Base-by-base conservation (phyloP, 352 stramenopile genomes). In the Pythium brassicae region DNA sequence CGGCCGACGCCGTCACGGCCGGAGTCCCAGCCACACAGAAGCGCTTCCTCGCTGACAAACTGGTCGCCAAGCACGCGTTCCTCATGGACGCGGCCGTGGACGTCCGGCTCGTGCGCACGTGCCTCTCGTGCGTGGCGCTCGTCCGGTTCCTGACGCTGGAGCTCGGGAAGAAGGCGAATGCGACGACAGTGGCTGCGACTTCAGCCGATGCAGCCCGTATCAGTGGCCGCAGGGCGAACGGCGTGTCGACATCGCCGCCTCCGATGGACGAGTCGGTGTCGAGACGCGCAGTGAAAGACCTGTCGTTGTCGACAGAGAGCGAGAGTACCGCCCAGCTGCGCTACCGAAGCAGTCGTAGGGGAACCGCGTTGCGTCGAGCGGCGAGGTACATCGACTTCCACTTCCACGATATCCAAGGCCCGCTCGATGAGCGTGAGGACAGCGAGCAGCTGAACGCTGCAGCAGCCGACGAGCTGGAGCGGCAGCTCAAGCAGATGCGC, bases 51-150 rank as follows among this genome's bases (percentile, higher is more conserved):
- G 78, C 72, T 4, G 61, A 66, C 17, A 78, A 82, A 22, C 51
- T 91, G 29, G 42, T 86, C 17, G 63, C 69, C 42, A 91, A 91
- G 59, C 62, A 84, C 57, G 58, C 71, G 37, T 91, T 91, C 40
- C 57, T 91, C n/a, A 79, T 86, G 57, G 78, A 89, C 26, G 76
- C 81, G 0, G 76, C 89, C 25, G 65, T 86, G 5, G 78, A 91
- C 46, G 62, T 82, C 19, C 72, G 81, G 0, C 69, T 91, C 8
- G 65, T 79, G n/a, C 65, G 76, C 14, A 71, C 76, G 34, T 68
- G 70, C 19, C 72, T 84, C 35, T 82, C 76, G 11, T 80, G 79
- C 8, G 68, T 87, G 2, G 66, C 76, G 0, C 62, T 91, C n/a
- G 72, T 88, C 34, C 72, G 74, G 11, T 86, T 91, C 43, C 53